These are phyloP conservation scores for Mycena pura DNA, from an alignment of 768 basidiomycete genomes.

Conservation along the genomic window DNA sequence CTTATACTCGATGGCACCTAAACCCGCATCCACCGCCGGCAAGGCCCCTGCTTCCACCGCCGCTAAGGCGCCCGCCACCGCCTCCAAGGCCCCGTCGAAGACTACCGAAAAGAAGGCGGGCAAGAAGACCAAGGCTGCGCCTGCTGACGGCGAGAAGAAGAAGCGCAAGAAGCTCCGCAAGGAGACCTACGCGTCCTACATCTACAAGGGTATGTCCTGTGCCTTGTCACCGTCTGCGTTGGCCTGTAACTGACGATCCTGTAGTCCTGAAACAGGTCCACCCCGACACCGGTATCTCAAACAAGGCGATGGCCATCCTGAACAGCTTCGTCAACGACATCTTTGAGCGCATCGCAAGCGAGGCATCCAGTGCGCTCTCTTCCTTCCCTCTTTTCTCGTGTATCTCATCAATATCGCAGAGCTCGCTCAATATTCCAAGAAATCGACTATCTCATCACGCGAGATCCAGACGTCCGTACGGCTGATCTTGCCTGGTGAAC, in stretches of 20 bases:
- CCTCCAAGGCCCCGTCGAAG: slow-evolving; percentile 78
- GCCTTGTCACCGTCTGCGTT: not conserved
- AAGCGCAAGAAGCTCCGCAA: slow-evolving; percentile 87
- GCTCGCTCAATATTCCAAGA: slow-evolving; percentile 98
- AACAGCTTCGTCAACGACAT: slow-evolving; percentile 95
- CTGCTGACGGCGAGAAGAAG: slow-evolving; percentile 82
- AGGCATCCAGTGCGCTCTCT: slow-evolving; percentile 76
- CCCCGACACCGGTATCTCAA: slow-evolving; percentile 98
- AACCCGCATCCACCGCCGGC: slow-evolving; percentile 82
- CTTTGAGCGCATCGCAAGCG: slow-evolving; percentile 90
- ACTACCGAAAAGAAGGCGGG: slow-evolving; percentile 70
- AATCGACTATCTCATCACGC: slow-evolving; percentile 97
- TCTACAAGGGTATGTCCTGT: slow-evolving; percentile 80
- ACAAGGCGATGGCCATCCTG: slow-evolving; percentile 93
- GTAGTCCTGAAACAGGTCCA: slow-evolving; percentile 95
- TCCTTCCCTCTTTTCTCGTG: not conserved
- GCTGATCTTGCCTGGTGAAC: slow-evolving; percentile 94
- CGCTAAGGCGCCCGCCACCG: slow-evolving; percentile 76
- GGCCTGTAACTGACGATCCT: not conserved
- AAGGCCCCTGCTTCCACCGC: slow-evolving; percentile 75
- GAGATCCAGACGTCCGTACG: slow-evolving; percentile 98
- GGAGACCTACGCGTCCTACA: slow-evolving; percentile 94
- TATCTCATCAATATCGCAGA: slow-evolving; percentile 55
- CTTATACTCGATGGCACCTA: slow-evolving; percentile 69
- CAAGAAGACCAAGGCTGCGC: slow-evolving; percentile 73